Evolutionary conservation across 2,329 filamentous ascomycete species (phyloP).

Genomic region (Alternaria infectoria): DNA sequence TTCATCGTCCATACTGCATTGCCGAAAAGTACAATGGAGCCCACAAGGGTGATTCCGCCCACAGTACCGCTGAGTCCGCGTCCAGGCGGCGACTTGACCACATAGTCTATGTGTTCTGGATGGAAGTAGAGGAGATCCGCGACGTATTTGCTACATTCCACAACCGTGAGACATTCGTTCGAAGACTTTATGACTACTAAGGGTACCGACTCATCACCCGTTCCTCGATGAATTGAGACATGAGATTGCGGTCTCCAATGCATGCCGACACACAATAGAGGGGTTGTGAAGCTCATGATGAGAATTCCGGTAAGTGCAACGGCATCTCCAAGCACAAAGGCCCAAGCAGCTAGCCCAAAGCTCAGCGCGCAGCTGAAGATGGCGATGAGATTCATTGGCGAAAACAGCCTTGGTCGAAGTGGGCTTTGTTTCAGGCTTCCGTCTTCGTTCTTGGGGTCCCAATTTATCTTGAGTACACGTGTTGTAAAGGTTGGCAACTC

Average conservation of each 20-base stretch:
- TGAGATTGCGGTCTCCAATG: too few species aligned
- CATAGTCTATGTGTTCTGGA: not conserved
- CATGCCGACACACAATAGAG: not conserved
- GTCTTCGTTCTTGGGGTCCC: not conserved
- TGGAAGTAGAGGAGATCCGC: not conserved
- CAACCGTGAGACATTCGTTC: not conserved
- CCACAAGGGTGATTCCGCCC: not conserved
- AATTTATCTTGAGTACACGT: not conserved
- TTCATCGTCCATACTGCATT: conserved; percentile 4
- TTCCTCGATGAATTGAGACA: too few species aligned
- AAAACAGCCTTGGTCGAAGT: not conserved
- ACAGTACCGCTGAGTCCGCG: not conserved
- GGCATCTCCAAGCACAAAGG: not conserved
- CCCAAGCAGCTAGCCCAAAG: not conserved
- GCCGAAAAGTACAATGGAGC: not conserved
- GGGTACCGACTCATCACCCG: too few species aligned
- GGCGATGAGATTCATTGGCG: not conserved
- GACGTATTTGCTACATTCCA: not conserved
- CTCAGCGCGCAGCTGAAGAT: not conserved
- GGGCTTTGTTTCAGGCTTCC: not conserved
- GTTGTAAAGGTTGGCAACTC: not conserved
- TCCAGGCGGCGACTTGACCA: too few species aligned
- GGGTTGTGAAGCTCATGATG: not conserved
- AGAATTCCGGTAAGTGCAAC: not conserved
- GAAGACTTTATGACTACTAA: too few species aligned